Percentiles rank a stretch among this genome's conserved stretches.
Conservation (phyloP, 192 early-diverging fungal species). For the Coemansia sp. region DNA sequence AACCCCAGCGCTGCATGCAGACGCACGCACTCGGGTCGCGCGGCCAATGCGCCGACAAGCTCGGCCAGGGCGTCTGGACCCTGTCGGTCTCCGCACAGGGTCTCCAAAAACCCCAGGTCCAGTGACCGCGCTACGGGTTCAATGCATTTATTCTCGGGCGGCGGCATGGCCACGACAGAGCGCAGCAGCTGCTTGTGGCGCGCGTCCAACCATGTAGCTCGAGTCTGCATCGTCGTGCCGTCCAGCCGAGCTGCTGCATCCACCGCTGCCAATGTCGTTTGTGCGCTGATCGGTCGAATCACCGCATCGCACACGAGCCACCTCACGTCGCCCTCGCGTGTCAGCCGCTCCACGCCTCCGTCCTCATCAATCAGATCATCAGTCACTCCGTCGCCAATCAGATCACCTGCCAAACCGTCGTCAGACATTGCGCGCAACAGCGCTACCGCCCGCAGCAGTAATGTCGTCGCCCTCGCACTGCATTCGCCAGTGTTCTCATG, state of each 20-base stretch:
- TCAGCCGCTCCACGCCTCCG: slow-evolving; percentile 4
- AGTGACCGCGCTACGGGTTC: slow-evolving; percentile 12
- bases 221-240: background rate
- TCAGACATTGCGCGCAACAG: slow-evolving; percentile 15
- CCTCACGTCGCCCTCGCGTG: slow-evolving; percentile 20
- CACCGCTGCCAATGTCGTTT: slow-evolving; percentile 19
- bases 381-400: background rate
- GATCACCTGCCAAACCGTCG: background rate
- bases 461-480: background rate
- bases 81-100: slow-evolving; percentile 20
- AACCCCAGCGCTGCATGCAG: slow-evolving; percentile 25
- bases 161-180: slow-evolving; percentile 27
- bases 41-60: slow-evolving; percentile 32
- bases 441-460: slow-evolving; percentile 30
- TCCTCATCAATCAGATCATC: background rate
- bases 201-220: slow-evolving; percentile 15
- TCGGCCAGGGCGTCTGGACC: slow-evolving; percentile 25
- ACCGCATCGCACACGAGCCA: slow-evolving; percentile 33
- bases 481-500: background rate
- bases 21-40: slow-evolving; percentile 16
- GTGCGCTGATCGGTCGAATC: slow-evolving; percentile 10
- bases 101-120: slow-evolving; percentile 25
- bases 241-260: slow-evolving; percentile 17
- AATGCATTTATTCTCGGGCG: background rate
- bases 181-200: slow-evolving; percentile 25